These are phyloP conservation scores for Suhomyces bolitotheri DNA, from an alignment of 1,139 yeast genomes.

Conservation along the genomic window DNA sequence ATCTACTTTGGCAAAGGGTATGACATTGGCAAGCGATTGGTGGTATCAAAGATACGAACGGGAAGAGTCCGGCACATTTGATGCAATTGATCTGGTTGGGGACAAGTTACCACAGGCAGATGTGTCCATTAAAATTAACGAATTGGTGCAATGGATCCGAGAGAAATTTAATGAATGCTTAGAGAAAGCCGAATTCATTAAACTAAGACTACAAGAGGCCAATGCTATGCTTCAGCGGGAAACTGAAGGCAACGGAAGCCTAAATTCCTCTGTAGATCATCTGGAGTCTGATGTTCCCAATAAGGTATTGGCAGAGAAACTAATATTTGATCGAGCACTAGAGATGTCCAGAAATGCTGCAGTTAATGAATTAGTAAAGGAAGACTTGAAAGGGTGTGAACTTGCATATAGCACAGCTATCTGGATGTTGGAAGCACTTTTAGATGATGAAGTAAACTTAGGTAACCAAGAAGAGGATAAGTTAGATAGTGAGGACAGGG, in stretches of 20 bases:
- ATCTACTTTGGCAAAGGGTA: slow-evolving; percentile 78
- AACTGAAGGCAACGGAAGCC: slow-evolving; percentile 6
- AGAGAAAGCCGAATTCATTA: slow-evolving; percentile 82
- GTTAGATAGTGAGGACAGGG: slow-evolving; percentile 69
- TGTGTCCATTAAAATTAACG: slow-evolving; percentile 55
- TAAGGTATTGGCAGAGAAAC: slow-evolving; percentile 69
- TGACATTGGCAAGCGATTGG: slow-evolving; percentile 85
- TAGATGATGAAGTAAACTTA: slow-evolving; percentile 52
- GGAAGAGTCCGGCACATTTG: neutral
- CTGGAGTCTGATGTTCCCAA: slow-evolving; percentile 3
- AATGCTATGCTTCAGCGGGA: slow-evolving; percentile 24
- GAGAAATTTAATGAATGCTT: slow-evolving; percentile 85
- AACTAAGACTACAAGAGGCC: slow-evolving; percentile 55
- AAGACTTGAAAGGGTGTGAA: slow-evolving; percentile 78
- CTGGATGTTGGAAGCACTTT: slow-evolving; percentile 90
- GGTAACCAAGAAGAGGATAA: slow-evolving; percentile 23
- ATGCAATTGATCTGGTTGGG: neutral
- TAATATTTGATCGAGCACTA: slow-evolving; percentile 87
- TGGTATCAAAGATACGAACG: slow-evolving; percentile 59
- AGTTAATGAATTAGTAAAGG: slow-evolving; percentile 75
- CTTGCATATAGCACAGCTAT: slow-evolving; percentile 85
- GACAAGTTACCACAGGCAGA: slow-evolving; percentile 14
- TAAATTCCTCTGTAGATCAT: slow-evolving; percentile 1
- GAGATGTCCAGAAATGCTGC: slow-evolving; percentile 94
- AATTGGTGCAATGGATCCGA: slow-evolving; percentile 89